Evolutionary conservation across 1,139 yeast species (phyloP), one percentile per base, ranked within the genome.

Genomic region (Sugiyamaella grinbergsii): DNA sequence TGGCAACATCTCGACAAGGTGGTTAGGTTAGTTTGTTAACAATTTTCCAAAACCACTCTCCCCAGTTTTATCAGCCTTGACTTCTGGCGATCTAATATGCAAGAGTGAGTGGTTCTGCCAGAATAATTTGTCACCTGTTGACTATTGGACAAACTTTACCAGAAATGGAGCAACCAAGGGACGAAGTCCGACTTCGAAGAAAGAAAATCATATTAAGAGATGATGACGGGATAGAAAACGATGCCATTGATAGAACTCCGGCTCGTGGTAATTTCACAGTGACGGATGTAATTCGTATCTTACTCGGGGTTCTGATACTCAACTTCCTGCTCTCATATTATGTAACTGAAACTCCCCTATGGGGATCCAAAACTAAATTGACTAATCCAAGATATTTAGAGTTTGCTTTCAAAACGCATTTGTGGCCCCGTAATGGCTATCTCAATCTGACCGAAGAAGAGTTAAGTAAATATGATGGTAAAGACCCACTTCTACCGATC

Each of bases 391-490:
- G 73, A 4, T 83, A 73, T 59, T 59, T 75, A 41, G 53, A 57
- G 40, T 73, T 68, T 51, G 51, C 57, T 39, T 38, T 51, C 56
- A 56, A 70, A 42, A 55, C 56, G 44, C 51, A 58, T 48, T 20
- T 53, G 29, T 67, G 68, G 42, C 39, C 57, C 20, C 40, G 57
- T 15, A 51, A 49, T 28, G 58, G 58, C 20, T 62, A 68, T 40
- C 56, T 66, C 15, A 64, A 67, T 31, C 63, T 82, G 44, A 75
- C 84, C 0, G 67, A 75, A 2, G 69, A 67, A 0, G 79, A 83
- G 58, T 69, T 87, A 28, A 60, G 80, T 0, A 51, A 58, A 7
- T 83, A 73, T 62, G 72, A 82, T 58, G 95, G 95, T 0, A 52
- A 73, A 0, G 73, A 79, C 55, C 60, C 72, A 0, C 50, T 52